Evolutionary conservation across 345 rosid genomes (phyloP).

Genomic region (Brassica napus): Da-Ae NC_063441.1:12841501-12842000

Average conservation of each 20-base stretch:
- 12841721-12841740: slow-evolving; percentile 71
- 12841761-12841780: slow-evolving; percentile 72
- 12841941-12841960: slow-evolving; percentile 79
- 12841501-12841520: slow-evolving; percentile 2
- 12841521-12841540: slow-evolving; percentile 12
- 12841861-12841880: slow-evolving; percentile 15
- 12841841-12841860: neutral
- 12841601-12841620: slow-evolving; percentile 44
- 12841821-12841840: neutral
- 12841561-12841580: slow-evolving; percentile 43
- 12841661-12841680: slow-evolving; percentile 9
- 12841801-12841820: neutral
- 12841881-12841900: slow-evolving; percentile 44
- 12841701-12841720: neutral
- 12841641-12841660: slow-evolving; percentile 79
- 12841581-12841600: slow-evolving; percentile 41
- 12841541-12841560: neutral
- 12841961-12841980: slow-evolving; percentile 55
- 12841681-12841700: neutral
- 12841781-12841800: slow-evolving; percentile 74
- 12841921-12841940: slow-evolving; percentile 59
- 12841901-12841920: slow-evolving; percentile 70
- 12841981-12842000: too few species aligned
- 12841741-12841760: slow-evolving; percentile 75
- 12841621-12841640: slow-evolving; percentile 69